Evolutionary conservation across 768 basidiomycete genomes (phyloP).

Genomic region (Russula brevipes): DNA sequence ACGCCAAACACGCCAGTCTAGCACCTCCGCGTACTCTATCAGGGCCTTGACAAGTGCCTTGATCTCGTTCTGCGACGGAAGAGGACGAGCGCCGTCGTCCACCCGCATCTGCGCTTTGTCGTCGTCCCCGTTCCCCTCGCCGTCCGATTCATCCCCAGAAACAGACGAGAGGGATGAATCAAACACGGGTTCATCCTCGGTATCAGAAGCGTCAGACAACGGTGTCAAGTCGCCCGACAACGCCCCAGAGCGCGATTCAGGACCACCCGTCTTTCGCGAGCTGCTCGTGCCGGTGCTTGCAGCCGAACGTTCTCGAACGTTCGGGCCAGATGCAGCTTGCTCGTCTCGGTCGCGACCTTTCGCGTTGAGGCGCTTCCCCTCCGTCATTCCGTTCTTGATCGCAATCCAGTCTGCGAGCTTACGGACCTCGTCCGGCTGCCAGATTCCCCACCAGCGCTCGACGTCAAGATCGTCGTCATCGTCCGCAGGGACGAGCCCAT

Average conservation of each 20-base stretch:
- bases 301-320: background rate
- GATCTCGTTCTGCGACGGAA: conserved; percentile 35
- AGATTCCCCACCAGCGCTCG: conserved; percentile 75
- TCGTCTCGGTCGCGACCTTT: background rate
- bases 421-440: conserved; percentile 56
- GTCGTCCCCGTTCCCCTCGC: conserved; percentile 16
- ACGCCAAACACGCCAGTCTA: conserved; percentile 51
- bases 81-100: conserved; percentile 17
- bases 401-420: conserved; percentile 64
- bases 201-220: conserved; percentile 8
- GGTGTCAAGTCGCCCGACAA: conserved; percentile 12
- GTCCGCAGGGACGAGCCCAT: conserved; percentile 7
- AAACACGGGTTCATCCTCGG: conserved; percentile 2
- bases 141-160: conserved; percentile 25
- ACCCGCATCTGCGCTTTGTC: conserved; percentile 13
- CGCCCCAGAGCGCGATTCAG: background rate
- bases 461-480: conserved; percentile 34
- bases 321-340: background rate
- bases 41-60: conserved; percentile 48
- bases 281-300: conserved; percentile 6
- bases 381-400: conserved; percentile 43
- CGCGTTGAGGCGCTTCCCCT: conserved; percentile 22
- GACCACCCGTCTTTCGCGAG: background rate
- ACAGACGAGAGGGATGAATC: conserved; percentile 19
- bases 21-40: conserved; percentile 53